Evolutionary conservation across 2,329 filamentous ascomycete genomes (phyloP).

Genomic region (Aspergillus sergii): DNA sequence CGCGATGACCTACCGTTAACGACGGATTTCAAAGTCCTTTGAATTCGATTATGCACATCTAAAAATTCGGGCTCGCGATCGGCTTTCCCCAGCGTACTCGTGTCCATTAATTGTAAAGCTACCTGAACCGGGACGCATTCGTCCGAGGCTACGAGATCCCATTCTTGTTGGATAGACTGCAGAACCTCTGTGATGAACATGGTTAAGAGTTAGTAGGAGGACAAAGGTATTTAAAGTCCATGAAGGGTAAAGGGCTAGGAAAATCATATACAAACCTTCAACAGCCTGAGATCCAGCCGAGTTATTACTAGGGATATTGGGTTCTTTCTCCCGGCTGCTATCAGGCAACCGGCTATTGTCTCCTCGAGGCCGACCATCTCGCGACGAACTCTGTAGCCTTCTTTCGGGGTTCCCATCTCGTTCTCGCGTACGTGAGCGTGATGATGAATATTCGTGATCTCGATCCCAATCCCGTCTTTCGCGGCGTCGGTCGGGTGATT

Average conservation of each 20-base stretch:
- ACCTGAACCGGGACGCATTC: constrained; percentile 92
- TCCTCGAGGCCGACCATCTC: constrained; percentile 29
- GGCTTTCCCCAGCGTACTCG: constrained; percentile 87
- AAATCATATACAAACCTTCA: constrained; percentile 34
- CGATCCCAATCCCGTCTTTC: constrained; percentile 34
- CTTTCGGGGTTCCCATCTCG: constrained; percentile 32
- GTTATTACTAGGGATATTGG: constrained; percentile 8
- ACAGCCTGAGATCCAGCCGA: constrained; percentile 36
- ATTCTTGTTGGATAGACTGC: constrained; percentile 81
- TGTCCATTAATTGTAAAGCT: constrained; percentile 91
- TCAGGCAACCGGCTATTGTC: constrained; percentile 26
- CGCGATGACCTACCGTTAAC: constrained; percentile 65
- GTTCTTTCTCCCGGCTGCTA: constrained; percentile 22
- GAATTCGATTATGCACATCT: constrained; percentile 82
- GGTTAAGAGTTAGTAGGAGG: constrained; percentile 8
- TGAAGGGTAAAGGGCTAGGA: not conserved
- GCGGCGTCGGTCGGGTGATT: constrained; percentile 36
- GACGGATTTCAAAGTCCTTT: constrained; percentile 88
- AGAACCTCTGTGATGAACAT: constrained; percentile 58
- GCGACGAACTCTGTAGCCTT: constrained; percentile 26
- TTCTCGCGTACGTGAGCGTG: constrained; percentile 39
- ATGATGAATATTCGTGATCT: constrained; percentile 34
- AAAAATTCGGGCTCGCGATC: constrained; percentile 85
- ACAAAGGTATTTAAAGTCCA: not conserved
- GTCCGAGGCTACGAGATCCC: constrained; percentile 86